phyloP scores from a whole-genome alignment of 495 filamentous ascomycete genomes.

The Daldinia concentrica region DNA sequence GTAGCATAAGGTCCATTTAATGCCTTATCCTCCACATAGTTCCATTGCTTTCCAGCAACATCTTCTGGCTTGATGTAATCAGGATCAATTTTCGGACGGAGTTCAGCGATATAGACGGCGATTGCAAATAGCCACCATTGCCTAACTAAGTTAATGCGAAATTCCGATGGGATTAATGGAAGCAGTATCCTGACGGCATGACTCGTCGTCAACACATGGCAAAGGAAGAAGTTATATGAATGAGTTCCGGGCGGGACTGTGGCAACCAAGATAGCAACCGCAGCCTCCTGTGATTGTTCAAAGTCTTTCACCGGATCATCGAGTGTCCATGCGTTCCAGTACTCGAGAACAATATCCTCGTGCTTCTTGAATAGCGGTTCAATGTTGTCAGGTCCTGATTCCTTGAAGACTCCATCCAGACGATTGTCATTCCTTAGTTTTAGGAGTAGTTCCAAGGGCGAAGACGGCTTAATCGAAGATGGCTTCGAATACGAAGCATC shows the following conservation, averaged over 20 bases:
- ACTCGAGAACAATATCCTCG: constrained; percentile 75
- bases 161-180: constrained; percentile 76
- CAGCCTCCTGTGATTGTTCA: constrained; percentile 77
- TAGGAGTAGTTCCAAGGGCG: constrained; percentile 72
- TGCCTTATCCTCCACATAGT: constrained; percentile 74
- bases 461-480: constrained; percentile 60
- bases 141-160: constrained; percentile 74
- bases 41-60: constrained; percentile 73
- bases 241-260: constrained; percentile 67
- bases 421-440: constrained; percentile 63
- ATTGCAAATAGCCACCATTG: constrained; percentile 91
- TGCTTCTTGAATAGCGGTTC: constrained; percentile 70
- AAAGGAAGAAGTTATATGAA: constrained; percentile 84
- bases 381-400: constrained; percentile 70
- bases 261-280: constrained; percentile 73
- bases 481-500: constrained; percentile 71
- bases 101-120: constrained; percentile 76
- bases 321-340: constrained; percentile 88
- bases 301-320: constrained; percentile 73
- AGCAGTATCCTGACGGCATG: constrained; percentile 89
- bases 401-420: constrained; percentile 68
- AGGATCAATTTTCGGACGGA: constrained; percentile 74
- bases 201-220: constrained; percentile 81
- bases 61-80: constrained; percentile 70
- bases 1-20: constrained; percentile 69